Percentiles rank a stretch among this genome's conserved stretches.
Conservation (phyloP, 495 filamentous ascomycete species). For the Penicillium goetzii region DNA sequence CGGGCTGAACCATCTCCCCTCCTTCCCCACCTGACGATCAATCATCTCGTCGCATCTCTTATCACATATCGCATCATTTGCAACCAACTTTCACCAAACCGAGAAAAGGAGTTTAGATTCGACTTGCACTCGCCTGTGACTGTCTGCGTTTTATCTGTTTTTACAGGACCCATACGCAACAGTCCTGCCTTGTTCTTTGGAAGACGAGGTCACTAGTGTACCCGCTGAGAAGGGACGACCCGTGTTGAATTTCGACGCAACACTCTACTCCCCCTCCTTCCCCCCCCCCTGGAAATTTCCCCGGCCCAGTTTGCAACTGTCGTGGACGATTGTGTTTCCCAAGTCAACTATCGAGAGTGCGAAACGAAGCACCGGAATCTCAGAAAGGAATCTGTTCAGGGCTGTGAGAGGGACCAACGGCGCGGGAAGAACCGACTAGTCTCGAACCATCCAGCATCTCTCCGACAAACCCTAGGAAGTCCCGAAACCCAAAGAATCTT, state of each 20-base stretch:
- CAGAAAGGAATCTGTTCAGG: not conserved
- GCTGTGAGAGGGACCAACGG: not conserved
- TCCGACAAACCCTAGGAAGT: not conserved
- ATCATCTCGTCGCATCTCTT: not conserved
- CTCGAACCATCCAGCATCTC: not conserved
- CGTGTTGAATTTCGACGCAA: conserved; percentile 19
- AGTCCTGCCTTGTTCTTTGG: conserved; percentile 23
- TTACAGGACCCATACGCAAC: not conserved
- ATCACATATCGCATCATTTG: not conserved
- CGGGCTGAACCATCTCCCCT: not conserved
- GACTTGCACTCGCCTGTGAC: not conserved
- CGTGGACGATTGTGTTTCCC: conserved; percentile 35
- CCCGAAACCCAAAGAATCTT: not conserved
- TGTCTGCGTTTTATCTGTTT: not conserved
- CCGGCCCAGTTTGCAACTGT: conserved; percentile 41
- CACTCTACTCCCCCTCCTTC: not conserved
- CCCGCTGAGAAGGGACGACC: conserved; percentile 17
- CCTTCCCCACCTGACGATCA: not conserved
- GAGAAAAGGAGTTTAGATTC: not conserved
- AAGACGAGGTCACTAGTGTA: conserved; percentile 27
- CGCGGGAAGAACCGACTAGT: not conserved
- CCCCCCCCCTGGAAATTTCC: conserved; percentile 23
- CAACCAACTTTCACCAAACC: not conserved
- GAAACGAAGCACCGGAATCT: conserved; percentile 10
- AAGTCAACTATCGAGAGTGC: conserved; percentile 20